phyloP scores from a whole-genome alignment of 1,284 basidiomycete species.

The Rhodotorula mucilaginosa region DNA sequence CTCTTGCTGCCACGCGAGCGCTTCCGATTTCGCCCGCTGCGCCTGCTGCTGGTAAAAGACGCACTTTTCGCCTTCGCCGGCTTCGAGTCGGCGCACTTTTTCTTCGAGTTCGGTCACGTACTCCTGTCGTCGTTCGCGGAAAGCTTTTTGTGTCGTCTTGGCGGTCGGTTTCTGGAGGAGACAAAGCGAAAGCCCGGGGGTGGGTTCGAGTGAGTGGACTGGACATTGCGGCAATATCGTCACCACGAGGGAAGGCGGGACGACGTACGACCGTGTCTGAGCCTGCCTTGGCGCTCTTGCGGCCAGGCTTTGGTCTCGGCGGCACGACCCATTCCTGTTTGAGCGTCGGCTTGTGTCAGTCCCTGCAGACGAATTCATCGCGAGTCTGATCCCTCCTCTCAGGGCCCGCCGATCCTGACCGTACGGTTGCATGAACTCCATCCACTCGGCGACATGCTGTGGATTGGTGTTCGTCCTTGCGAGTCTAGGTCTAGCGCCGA shows the following conservation, averaged over 20 bases:
- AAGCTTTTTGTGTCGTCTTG: constrained; percentile 38
- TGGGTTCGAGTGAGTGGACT: too few relatives aligned
- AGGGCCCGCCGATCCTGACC: too few relatives aligned
- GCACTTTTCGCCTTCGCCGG: constrained; percentile 42
- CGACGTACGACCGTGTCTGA: constrained; percentile 3
- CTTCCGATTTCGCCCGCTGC: constrained; percentile 37
- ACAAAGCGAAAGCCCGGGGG: too few relatives aligned
- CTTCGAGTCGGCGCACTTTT: constrained; percentile 40
- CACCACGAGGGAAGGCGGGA: not conserved
- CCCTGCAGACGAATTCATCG: not conserved
- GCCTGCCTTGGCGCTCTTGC: constrained; percentile 34
- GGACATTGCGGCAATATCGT: too few relatives aligned
- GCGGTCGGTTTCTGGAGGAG: constrained; percentile 1
- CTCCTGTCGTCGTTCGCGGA: constrained; percentile 40
- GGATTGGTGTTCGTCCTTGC: too few relatives aligned
- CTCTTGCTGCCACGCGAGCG: constrained; percentile 27
- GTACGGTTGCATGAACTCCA: too few relatives aligned
- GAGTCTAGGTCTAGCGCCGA: too few relatives aligned
- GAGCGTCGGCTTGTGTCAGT: not conserved
- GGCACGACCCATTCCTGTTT: constrained; percentile 43
- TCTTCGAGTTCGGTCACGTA: constrained; percentile 42
- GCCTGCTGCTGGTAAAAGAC: constrained; percentile 44
- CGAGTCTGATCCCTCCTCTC: not conserved
- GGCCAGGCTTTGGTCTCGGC: constrained; percentile 43
- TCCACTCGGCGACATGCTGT: too few relatives aligned